phyloP scores from a whole-genome alignment of 2,329 filamentous ascomycete species.

The Colletotrichum lini region DNA sequence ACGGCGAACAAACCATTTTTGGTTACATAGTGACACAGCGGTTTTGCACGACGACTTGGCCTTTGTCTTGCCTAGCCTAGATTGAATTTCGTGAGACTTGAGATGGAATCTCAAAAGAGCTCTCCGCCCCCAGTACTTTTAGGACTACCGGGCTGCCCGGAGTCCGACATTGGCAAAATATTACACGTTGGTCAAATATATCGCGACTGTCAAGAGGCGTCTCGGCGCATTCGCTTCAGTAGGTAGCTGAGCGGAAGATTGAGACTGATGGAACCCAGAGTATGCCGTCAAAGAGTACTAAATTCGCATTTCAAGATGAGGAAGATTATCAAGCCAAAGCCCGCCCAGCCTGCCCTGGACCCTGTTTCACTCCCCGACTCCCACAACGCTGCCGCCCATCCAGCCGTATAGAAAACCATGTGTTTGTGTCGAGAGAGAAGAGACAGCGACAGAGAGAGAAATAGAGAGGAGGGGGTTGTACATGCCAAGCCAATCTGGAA shows the following conservation, averaged over 20 bases:
- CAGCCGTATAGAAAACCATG: constrained; percentile 38
- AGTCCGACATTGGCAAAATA: too few species aligned
- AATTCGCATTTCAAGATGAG: constrained; percentile 24
- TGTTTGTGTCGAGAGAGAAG: constrained; percentile 32
- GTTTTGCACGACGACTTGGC: too few species aligned
- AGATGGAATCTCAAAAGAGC: too few species aligned
- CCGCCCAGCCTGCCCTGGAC: constrained; percentile 39
- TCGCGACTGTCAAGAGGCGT: neutral
- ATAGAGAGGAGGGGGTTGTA: constrained; percentile 7
- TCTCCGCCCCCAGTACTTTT: too few species aligned
- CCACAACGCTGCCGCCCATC: constrained; percentile 44
- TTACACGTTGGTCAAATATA: too few species aligned
- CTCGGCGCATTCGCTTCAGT: neutral
- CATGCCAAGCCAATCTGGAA: constrained; percentile 34
- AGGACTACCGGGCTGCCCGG: too few species aligned
- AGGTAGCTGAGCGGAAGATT: neutral
- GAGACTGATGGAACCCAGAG: too few species aligned
- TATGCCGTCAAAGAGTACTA: neutral
- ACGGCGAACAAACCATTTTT: too few species aligned
- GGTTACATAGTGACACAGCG: too few species aligned
- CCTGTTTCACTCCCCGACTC: constrained; percentile 44
- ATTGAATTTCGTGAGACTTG: too few species aligned
- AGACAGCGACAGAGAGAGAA: constrained; percentile 22
- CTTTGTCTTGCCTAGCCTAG: too few species aligned
- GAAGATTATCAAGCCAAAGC: constrained; percentile 29